Percentiles rank a stretch among this genome's conserved stretches.
phyloP scores from a whole-genome alignment of 2,329 filamentous ascomycete genomes.

The Verticillium isaacii region DNA sequence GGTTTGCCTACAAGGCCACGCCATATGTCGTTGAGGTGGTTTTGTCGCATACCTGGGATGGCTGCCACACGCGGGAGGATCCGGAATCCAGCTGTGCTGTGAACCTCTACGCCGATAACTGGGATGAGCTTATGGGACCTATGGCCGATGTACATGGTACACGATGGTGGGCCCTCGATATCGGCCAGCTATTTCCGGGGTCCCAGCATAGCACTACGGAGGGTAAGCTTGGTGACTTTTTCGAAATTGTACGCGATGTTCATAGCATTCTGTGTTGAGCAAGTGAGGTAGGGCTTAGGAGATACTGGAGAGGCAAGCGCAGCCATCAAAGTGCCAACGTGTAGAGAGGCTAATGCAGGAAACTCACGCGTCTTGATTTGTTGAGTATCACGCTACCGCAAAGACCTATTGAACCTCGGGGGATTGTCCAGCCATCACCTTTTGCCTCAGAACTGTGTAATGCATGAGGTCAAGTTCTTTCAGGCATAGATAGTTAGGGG shows the following conservation, averaged over 20 bases:
- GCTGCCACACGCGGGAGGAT: constrained; percentile 6
- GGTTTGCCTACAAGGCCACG: constrained; percentile 19
- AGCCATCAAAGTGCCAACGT: background rate
- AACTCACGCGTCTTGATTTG: background rate
- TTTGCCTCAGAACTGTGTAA: constrained; percentile 35
- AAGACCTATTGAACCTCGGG: background rate
- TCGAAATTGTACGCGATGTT: constrained; percentile 14
- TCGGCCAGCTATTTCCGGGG: background rate
- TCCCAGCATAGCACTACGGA: background rate
- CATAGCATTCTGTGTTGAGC: constrained; percentile 12
- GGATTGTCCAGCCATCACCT: constrained; percentile 30
- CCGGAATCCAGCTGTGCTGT: constrained; percentile 23
- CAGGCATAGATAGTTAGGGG: background rate
- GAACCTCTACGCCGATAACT: constrained; percentile 26
- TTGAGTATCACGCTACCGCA: background rate
- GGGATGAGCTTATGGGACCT: constrained; percentile 31
- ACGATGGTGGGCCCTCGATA: background rate
- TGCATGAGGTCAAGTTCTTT: background rate
- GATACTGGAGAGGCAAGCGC: background rate
- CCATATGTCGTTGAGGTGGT: constrained; percentile 27
- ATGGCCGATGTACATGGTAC: constrained; percentile 17
- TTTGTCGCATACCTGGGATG: constrained; percentile 22
- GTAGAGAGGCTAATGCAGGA: background rate
- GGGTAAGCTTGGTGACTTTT: background rate
- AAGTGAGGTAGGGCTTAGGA: background rate